Evolutionary conservation across 2,329 filamentous ascomycete species (phyloP).

Genomic region (Cercospora zeina): DNA sequence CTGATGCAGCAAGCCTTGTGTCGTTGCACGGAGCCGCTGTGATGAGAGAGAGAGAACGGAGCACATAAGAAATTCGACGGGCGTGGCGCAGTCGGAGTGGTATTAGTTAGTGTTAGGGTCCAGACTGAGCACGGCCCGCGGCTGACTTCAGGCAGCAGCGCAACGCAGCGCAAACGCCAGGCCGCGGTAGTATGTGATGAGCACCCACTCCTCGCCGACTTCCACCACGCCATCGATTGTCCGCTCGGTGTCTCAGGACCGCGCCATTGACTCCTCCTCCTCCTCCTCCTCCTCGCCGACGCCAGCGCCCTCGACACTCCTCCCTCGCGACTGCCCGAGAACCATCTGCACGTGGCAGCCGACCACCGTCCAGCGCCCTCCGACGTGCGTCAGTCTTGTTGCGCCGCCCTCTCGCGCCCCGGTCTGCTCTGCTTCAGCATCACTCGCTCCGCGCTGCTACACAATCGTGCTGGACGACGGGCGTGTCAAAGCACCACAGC

Average conservation of each 20-base stretch:
- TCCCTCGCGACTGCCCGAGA: background rate
- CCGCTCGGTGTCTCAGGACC: background rate
- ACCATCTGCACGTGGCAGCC: background rate
- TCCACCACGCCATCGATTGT: background rate
- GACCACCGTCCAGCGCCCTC: background rate
- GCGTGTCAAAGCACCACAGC: background rate
- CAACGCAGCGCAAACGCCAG: constrained; percentile 1
- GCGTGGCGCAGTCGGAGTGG: background rate
- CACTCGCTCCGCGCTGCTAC: background rate
- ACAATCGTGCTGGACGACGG: background rate
- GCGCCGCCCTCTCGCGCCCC: background rate
- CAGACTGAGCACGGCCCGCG: background rate
- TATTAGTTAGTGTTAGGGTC: background rate
- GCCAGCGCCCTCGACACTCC: background rate
- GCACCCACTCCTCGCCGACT: background rate
- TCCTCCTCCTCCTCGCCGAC: background rate
- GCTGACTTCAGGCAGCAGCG: constrained; percentile 5
- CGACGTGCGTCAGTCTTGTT: background rate
- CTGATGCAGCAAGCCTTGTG: background rate
- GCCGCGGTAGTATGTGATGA: background rate
- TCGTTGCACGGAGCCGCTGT: background rate
- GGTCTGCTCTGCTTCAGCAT: background rate
- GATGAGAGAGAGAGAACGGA: background rate
- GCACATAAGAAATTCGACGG: background rate
- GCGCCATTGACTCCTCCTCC: background rate